Evolutionary conservation across 257 asterid species (phyloP).

Genomic region (Solanum ahanhuiri): DNA sequence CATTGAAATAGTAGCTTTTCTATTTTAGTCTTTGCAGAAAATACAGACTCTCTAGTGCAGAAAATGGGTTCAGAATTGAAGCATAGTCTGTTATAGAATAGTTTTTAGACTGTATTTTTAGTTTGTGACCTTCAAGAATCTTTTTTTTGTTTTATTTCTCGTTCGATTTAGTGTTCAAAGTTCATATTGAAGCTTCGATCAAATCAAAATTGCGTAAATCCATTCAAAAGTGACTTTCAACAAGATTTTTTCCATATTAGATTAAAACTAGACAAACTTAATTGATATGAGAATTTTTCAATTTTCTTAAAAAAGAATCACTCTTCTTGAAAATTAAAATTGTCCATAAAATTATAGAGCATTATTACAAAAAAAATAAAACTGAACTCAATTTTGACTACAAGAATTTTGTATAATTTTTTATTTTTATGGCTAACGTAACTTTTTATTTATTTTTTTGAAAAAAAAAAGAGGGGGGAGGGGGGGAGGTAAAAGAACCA

Average conservation of each 20-base stretch:
- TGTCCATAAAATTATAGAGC: neutral
- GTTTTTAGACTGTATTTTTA: neutral
- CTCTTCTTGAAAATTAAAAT: too few relatives aligned
- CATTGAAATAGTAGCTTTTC: neutral
- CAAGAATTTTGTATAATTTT: too few relatives aligned
- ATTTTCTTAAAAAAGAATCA: too few relatives aligned
- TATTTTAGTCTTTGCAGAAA: neutral
- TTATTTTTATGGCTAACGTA: too few relatives aligned
- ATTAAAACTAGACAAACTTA: neutral
- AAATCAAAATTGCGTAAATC: too few relatives aligned
- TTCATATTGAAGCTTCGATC: rapidly evolving
- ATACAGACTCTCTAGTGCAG: neutral
- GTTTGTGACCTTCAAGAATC: neutral
- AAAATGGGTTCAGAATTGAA: neutral
- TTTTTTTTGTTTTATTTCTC: too few relatives aligned
- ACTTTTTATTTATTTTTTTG: too few relatives aligned
- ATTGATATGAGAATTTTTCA: too few relatives aligned
- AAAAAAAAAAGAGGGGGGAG: too few relatives aligned
- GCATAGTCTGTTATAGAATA: neutral
- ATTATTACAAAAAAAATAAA: neutral
- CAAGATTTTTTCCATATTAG: neutral
- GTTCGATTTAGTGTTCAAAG: too few relatives aligned
- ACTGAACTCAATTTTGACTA: neutral
- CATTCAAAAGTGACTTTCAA: too few relatives aligned
- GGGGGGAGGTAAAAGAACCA: neutral